Conservation (phyloP, 78 protist genomes). For the Kipferlia bialata region DNA sequence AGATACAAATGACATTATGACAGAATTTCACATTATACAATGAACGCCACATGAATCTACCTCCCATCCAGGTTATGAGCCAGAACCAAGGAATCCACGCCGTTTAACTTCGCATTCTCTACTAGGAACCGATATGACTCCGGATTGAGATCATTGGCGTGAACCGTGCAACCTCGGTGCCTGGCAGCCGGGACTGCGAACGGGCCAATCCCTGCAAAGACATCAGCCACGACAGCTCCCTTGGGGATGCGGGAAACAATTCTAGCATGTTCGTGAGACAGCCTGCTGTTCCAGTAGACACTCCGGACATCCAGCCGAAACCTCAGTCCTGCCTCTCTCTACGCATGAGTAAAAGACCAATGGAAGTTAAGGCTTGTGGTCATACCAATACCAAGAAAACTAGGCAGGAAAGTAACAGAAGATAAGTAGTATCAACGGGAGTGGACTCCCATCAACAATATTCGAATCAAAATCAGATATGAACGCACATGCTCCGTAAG, state of each 20-base stretch:
- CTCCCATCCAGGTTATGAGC: neutral
- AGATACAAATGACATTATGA: too few relatives aligned
- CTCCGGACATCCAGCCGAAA: neutral
- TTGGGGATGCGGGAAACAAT: neutral
- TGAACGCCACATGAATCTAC: too few relatives aligned
- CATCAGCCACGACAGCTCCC: neutral
- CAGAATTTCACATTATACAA: too few relatives aligned
- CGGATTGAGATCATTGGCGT: neutral
- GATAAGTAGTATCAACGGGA: too few relatives aligned
- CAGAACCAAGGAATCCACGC: neutral
- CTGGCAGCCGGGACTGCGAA: neutral
- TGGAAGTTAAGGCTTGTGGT: too few relatives aligned
- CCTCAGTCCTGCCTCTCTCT: neutral
- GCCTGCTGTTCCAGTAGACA: neutral
- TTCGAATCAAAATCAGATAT: too few relatives aligned
- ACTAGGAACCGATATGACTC: neutral
- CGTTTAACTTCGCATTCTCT: neutral
- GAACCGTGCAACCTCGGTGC: neutral
- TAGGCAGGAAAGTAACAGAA: too few relatives aligned
- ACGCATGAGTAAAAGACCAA: neutral
- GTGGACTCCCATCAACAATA: too few relatives aligned
- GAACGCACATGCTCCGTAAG: too few relatives aligned
- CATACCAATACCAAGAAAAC: too few relatives aligned
- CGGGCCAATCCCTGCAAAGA: neutral
- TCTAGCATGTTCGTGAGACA: neutral